Evolutionary conservation across 257 asterid species (phyloP), one percentile per base, ranked within the genome.

Genomic region (Jacaranda copaia): DNA sequence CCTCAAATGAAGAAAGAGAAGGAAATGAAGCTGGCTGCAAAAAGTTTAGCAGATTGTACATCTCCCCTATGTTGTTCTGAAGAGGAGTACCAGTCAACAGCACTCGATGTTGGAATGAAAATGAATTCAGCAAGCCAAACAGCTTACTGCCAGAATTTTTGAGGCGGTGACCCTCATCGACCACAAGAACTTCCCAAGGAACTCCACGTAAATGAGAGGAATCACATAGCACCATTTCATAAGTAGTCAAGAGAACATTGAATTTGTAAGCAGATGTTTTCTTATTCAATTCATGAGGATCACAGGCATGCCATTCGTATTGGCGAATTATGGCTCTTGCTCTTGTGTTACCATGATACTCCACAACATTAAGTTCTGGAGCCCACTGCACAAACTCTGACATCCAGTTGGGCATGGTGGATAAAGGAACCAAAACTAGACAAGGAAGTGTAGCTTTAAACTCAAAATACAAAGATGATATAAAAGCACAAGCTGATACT

Each of bases 371-470:
- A 78, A 96, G 88, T 71, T 96, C 80, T 9, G 98, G 99, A 57
- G 98, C 96, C 99, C 99, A 96, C 73, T 89, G 77, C 1, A 90
- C 80, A 82, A 96, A 93, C 84, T 96, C 99, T n/a, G 97, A 80
- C 97, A 93, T 96, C 99, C 99, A 96, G 76, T 93, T 96, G 73
- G 97, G 98, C 98, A 96, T 92, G 11, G 99, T 96, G 75, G 99
- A 91, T 76, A 96, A 89, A 82, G 99, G 99, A 78, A 96, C 99
- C 88, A 96, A 88, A 73, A 96, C 97, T 13, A 96, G 87, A 84
- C 97, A 90, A 80, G 99, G 98, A 67, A 93, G 91, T 19, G 83
- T 84, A 56, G 86, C 94, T 76, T 87, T 89, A 83, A 96, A 96
- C 87, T 96, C 99, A 5, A 81, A 85, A 77, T 93, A 90, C 53